These are phyloP conservation scores for Boletus barrowsii DNA, from an alignment of 768 basidiomycete species.

Conservation along the genomic window DNA sequence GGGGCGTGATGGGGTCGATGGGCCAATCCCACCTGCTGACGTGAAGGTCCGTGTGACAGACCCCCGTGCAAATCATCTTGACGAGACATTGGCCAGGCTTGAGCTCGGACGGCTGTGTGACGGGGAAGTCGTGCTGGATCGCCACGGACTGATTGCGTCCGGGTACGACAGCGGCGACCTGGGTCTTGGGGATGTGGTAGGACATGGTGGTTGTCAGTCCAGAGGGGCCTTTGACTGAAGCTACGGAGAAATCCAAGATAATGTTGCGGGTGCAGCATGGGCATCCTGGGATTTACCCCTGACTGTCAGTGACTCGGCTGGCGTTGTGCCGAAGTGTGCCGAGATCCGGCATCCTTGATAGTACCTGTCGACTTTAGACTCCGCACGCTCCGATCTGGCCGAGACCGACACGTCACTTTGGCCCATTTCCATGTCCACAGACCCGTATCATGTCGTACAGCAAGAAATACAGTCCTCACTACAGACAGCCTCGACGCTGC, in stretches of 20 bases:
- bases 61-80: slow-evolving; percentile 73
- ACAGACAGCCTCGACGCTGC: slow-evolving; percentile 65
- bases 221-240: too few species aligned
- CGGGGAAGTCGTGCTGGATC: slow-evolving; percentile 47
- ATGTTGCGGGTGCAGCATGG: too few species aligned
- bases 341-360: too few species aligned
- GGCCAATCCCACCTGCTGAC: slow-evolving; percentile 82
- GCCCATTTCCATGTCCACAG: slow-evolving; percentile 51
- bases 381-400: too few species aligned
- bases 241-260: too few species aligned
- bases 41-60: slow-evolving; percentile 87
- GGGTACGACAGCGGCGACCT: slow-evolving; percentile 41
- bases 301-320: too few species aligned
- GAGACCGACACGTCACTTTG: too few species aligned
- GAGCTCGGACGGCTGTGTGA: slow-evolving; percentile 53
- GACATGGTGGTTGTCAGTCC: neutral
- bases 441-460: slow-evolving; percentile 87
- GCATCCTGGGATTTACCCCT: too few species aligned
- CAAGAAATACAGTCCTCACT: slow-evolving; percentile 78
- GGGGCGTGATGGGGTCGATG: slow-evolving; percentile 54
- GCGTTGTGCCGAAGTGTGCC: too few species aligned
- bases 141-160: slow-evolving; percentile 29
- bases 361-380: too few species aligned
- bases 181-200: slow-evolving; percentile 38
- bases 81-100: slow-evolving; percentile 71